Evolutionary conservation across 306 rosid species (phyloP).

Genomic region (Bauhinia variegata): DNA sequence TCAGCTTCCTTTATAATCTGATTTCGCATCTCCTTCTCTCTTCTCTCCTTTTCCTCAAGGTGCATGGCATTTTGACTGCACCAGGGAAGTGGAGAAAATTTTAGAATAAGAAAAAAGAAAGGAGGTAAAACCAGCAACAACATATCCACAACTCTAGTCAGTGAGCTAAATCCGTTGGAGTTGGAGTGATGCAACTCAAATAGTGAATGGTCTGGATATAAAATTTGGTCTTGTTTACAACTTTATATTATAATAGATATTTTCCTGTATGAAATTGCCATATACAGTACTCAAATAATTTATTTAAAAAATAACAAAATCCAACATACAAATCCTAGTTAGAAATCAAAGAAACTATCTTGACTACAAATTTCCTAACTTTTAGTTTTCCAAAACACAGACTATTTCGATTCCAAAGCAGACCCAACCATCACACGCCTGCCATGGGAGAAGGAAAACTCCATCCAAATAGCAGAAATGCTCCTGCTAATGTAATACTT

Average conservation of each 20-base stretch:
- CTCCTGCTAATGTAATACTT: background rate
- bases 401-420: background rate
- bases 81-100: background rate
- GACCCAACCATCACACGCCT: background rate
- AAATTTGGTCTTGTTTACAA: too few relatives aligned
- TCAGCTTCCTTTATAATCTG: conserved; percentile 92
- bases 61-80: conserved; percentile 76
- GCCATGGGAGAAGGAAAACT: background rate
- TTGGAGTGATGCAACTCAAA: too few relatives aligned
- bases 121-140: background rate
- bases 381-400: background rate
- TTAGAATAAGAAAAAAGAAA: conserved; percentile 7
- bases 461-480: background rate
- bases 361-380: background rate
- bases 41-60: conserved; percentile 86
- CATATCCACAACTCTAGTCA: too few relatives aligned
- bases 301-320: background rate
- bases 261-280: too few relatives aligned
- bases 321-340: background rate
- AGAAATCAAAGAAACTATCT: conserved; percentile 16
- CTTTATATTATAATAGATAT: too few relatives aligned
- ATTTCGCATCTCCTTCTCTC: conserved; percentile 79
- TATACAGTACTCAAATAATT: background rate
- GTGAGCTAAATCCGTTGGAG: too few relatives aligned
- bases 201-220: too few relatives aligned